Evolutionary conservation across 2,329 filamentous ascomycete genomes (phyloP).

Genomic region (Eutypa lata): DNA sequence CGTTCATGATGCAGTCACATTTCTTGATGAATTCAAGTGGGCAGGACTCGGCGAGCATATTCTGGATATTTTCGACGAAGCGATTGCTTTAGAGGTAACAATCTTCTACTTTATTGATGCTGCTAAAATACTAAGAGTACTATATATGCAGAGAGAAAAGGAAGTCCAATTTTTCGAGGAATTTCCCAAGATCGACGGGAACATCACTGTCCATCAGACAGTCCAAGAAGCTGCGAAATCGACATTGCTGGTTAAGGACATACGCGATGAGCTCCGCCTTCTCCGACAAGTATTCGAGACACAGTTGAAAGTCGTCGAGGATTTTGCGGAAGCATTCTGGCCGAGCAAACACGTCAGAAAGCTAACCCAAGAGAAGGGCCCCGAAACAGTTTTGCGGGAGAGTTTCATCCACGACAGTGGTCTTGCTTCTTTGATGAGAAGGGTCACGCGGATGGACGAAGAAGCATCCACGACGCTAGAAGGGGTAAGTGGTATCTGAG

Average conservation of each 20-base stretch:
- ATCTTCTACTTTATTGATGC: neutral
- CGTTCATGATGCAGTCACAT: neutral
- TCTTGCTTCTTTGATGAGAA: neutral
- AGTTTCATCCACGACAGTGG: neutral
- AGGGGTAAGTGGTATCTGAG: neutral
- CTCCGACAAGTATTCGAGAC: neutral
- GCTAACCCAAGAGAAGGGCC: neutral
- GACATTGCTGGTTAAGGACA: neutral
- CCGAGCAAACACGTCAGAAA: neutral
- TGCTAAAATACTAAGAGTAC: neutral
- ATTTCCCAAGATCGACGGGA: neutral
- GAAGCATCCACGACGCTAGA: neutral
- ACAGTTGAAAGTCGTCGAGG: neutral
- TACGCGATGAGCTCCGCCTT: neutral
- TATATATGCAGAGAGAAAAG: neutral
- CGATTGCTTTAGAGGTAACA: neutral
- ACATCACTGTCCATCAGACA: neutral
- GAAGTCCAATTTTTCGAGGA: neutral
- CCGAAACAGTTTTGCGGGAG: neutral
- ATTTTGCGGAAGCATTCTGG: neutral
- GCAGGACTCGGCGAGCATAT: neutral
- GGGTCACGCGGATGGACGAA: neutral
- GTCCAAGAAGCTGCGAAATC: neutral
- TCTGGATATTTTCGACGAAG: neutral
- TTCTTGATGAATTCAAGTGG: neutral